Evolutionary conservation across 306 rosid species (phyloP), one percentile per base, ranked within the genome.

Genomic region (Oxytropis ochrocephala): DNA sequence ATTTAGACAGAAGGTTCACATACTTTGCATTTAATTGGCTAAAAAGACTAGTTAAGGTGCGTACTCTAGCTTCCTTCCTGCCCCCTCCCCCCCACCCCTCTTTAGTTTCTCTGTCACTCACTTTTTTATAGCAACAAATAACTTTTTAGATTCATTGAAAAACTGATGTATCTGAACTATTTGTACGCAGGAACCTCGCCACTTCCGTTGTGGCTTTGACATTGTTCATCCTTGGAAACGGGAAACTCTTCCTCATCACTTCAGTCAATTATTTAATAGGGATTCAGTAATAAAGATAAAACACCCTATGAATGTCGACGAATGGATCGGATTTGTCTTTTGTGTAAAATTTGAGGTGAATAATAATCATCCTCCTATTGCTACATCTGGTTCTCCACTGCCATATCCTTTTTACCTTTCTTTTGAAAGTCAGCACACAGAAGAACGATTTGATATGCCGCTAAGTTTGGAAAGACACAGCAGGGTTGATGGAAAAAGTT

Each of bases 151-250:
- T n/a, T n/a, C n/a, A n/a, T n/a, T n/a, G n/a, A n/a, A n/a, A n/a
- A n/a, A n/a, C n/a, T n/a, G n/a, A n/a, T n/a, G n/a, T n/a, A n/a
- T n/a, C n/a, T n/a, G n/a, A n/a, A n/a, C 0, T 8, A 27, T 3
- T 64, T 24, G 4, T 46, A 4, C n/a, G 14, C 38, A 51, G 73
- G 11, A 36, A 32, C 56, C 75, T 30, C 50, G 11, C 53, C 53
- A 53, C 11, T 54, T 53, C 13, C 35, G 64, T 0, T 69, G 74
- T 39, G 74, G 64, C 4, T 39, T 69, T 69, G 74, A 69, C 64
- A 39, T 69, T 54, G 27, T 53, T 5, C 2, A 13, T 43, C 75
- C 75, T 56, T 62, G 51, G 66, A 4, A 59, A 4, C 1, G 7
- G 3, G n/a, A n/a, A n/a, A n/a, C n/a, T 0, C 6, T 69, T 69